Conservation (phyloP, 2,329 filamentous ascomycete species). For the Clarireedia paspali region DNA sequence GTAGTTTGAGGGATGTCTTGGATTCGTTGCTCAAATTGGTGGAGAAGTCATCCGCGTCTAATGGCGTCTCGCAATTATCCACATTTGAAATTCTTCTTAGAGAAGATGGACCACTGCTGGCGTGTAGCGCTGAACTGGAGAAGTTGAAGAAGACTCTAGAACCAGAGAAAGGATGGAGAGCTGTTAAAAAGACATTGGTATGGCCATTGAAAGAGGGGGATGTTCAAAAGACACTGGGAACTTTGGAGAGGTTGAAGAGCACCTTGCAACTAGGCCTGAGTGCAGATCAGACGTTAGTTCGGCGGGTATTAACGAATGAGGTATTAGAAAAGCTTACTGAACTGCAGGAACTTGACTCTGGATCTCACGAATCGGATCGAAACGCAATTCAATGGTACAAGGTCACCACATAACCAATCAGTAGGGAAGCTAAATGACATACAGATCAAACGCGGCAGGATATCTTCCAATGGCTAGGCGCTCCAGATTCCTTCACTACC, state of each 20-base stretch:
- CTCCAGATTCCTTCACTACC: conserved; percentile 20
- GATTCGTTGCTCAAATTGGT: conserved; percentile 17
- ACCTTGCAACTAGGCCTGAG: conserved; percentile 16
- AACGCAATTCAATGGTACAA: conserved; percentile 11
- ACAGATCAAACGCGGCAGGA: conserved; percentile 11
- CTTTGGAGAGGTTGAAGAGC: conserved; percentile 17
- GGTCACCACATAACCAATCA: neutral
- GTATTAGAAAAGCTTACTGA: neutral
- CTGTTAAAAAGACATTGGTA: conserved; percentile 9
- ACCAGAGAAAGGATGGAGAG: conserved; percentile 14
- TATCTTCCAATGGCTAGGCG: conserved; percentile 19
- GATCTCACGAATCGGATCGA: conserved; percentile 13
- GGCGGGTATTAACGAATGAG: too few relatives aligned
- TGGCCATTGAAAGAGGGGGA: conserved; percentile 19
- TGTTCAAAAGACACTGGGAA: conserved; percentile 10
- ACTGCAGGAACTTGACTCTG: conserved; percentile 7
- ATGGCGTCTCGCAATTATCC: conserved; percentile 5
- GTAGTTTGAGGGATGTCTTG: conserved; percentile 13
- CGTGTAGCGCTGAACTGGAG: conserved; percentile 14
- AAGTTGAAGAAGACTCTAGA: conserved; percentile 13
- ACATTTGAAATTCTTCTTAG: conserved; percentile 13
- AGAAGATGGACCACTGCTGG: conserved; percentile 12
- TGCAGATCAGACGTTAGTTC: conserved; percentile 16
- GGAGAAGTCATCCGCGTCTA: conserved; percentile 7
- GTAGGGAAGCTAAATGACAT: neutral